These are phyloP conservation scores for Echinosophora koreensis DNA, from an alignment of 306 rosid genomes.

Conservation along the genomic window DNA sequence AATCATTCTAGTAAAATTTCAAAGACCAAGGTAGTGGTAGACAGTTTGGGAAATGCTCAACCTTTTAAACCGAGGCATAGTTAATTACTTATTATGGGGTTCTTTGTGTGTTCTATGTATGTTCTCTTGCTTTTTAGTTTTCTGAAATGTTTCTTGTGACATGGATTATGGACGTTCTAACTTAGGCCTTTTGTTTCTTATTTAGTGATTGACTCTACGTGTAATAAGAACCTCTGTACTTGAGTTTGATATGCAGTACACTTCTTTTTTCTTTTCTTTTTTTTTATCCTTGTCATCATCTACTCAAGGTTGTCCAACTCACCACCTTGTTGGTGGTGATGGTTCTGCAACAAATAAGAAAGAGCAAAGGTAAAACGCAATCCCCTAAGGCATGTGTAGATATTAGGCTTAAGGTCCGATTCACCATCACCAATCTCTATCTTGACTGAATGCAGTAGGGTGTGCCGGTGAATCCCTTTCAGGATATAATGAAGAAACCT, in stretches of 20 bases:
- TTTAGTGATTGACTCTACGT: background rate
- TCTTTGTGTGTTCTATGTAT: background rate
- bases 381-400: too few species aligned
- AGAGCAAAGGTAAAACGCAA: too few species aligned
- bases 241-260: background rate
- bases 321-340: too few species aligned
- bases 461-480: too few species aligned
- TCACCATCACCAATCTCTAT: too few species aligned
- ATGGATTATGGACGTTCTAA: background rate
- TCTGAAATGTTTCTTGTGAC: background rate
- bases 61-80: constrained; percentile 79
- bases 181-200: background rate
- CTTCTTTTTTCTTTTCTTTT: too few species aligned
- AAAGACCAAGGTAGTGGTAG: background rate
- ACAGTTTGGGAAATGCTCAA: constrained; percentile 37
- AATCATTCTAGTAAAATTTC: background rate
- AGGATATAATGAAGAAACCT: too few species aligned
- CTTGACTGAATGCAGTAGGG: too few species aligned
- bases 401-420: too few species aligned
- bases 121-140: background rate
- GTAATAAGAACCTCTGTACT: background rate
- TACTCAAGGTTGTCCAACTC: too few species aligned
- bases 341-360: too few species aligned
- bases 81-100: background rate
- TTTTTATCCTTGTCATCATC: too few species aligned